phyloP scores from a whole-genome alignment of 106 monocot genomes.

The Narthecium ossifragum region DNA sequence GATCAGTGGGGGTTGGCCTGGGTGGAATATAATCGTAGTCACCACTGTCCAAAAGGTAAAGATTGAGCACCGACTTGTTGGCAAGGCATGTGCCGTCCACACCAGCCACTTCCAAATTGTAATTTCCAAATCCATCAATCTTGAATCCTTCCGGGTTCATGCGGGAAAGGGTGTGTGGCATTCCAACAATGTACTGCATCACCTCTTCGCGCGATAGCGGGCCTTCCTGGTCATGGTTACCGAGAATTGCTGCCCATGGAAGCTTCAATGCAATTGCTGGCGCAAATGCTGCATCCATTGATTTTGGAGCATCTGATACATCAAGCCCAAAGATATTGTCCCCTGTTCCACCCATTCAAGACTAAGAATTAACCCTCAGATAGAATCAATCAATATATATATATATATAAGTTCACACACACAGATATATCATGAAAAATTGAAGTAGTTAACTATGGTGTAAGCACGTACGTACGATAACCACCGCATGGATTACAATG shows the following conservation, averaged over 20 bases:
- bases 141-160: conserved; percentile 55
- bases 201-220: conserved; percentile 62
- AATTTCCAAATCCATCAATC: conserved; percentile 93
- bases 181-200: conserved; percentile 60
- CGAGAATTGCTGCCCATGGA: conserved; percentile 88
- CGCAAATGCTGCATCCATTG: conserved; percentile 61
- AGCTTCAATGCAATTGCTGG: conserved; percentile 62
- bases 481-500: too few species aligned
- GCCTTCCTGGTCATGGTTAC: conserved; percentile 93
- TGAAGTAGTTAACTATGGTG: too few species aligned
- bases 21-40: too few species aligned
- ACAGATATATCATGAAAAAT: too few species aligned
- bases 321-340: conserved; percentile 90
- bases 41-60: conserved; percentile 91
- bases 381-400: too few species aligned
- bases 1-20: too few species aligned
- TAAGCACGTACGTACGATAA: too few species aligned
- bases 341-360: too few species aligned
- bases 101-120: conserved; percentile 63
- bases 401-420: too few species aligned
- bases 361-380: too few species aligned
- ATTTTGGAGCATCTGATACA: conserved; percentile 53
- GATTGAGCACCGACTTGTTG: conserved; percentile 79
- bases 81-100: conserved; percentile 34
- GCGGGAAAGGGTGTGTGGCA: conserved; percentile 52